Evolutionary conservation across 306 rosid genomes (phyloP), one percentile per base, ranked within the genome.

Genomic region (Ormosia emarginata): DNA sequence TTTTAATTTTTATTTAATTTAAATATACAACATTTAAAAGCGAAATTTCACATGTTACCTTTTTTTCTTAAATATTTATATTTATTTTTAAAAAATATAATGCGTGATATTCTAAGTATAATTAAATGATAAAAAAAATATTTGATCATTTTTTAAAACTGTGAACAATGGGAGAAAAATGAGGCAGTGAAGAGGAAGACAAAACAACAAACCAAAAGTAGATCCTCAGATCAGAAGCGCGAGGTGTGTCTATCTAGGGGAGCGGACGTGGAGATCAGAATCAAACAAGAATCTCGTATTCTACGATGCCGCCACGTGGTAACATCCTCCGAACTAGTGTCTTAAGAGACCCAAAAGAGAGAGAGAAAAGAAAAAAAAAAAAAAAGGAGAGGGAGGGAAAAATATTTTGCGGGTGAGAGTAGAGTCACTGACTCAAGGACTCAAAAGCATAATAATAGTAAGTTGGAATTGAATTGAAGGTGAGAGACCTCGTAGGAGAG

Each of bases 231-330:
- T 24, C 24, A 24, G 24, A 24, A 24, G 24, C 24, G 24, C 24
- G 24, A 24, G 24, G 24, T 24, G n/a, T n/a, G n/a, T n/a, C n/a
- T n/a, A n/a, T n/a, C n/a, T n/a, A n/a, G n/a, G n/a, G 53, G 56
- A 44, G 32, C 5, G 53, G 13, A 46, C 66, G 74, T 71, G 72
- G 67, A 66, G 77, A 74, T 64, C 15, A 55, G 74, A 67, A 79
- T 56, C 74, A 46, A 43, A 75, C 74, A 71, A 37, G 67, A 78
- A 81, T 81, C 58, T 79, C 79, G 82, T 79, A 62, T 24, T 64
- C 71, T 53, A n/a, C 36, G 83, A 87, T 85, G 78, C 32, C 29
- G 89, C 92, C 93, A 89, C 96, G 93, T 89, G 92, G 86, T 80
- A 37, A 63, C 46, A 47, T 88, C 9, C n/a, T 43, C 37, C 11